Conservation (phyloP, 768 basidiomycete genomes). For the Leccinellum rugosiceps region DNA sequence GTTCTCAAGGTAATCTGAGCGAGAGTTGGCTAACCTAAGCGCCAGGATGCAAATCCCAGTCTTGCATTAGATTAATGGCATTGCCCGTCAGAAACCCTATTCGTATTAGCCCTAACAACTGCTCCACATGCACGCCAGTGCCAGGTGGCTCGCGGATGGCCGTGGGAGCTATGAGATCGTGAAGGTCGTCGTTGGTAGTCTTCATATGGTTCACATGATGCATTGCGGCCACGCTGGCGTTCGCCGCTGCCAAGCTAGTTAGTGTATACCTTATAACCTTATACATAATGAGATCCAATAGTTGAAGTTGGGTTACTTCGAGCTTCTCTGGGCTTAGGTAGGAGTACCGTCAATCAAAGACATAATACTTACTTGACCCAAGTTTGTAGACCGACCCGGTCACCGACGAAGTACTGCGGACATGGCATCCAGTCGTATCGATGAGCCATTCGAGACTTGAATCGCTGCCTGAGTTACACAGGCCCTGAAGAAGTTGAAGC, state of each 20-base stretch:
- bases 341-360: not conserved
- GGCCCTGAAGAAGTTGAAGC: not conserved
- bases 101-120: slow-evolving; percentile 55
- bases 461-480: not conserved
- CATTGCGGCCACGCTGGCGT: slow-evolving; percentile 24
- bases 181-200: not conserved
- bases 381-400: not conserved
- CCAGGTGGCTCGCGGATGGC: slow-evolving; percentile 9
- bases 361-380: not conserved
- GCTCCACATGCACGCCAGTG: slow-evolving; percentile 30
- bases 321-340: not conserved
- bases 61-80: slow-evolving; percentile 64
- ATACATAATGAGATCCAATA: slow-evolving; percentile 18
- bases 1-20: not conserved
- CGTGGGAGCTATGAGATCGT: slow-evolving; percentile 20
- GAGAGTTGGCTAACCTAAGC: slow-evolving; percentile 13
- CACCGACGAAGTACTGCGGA: too few relatives aligned
- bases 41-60: slow-evolving; percentile 52
- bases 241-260: slow-evolving; percentile 6
- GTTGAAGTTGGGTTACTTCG: not conserved
- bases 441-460: not conserved
- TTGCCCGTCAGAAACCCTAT: slow-evolving; percentile 69
- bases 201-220: slow-evolving; percentile 1
- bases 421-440: not conserved
- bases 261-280: slow-evolving; percentile 22